A percentile compares a stretch with the other conserved stretches of the same genome.
Evolutionary conservation across 2,329 filamentous ascomycete genomes (phyloP).

Genomic region (Nigrospora sphaerica): DNA sequence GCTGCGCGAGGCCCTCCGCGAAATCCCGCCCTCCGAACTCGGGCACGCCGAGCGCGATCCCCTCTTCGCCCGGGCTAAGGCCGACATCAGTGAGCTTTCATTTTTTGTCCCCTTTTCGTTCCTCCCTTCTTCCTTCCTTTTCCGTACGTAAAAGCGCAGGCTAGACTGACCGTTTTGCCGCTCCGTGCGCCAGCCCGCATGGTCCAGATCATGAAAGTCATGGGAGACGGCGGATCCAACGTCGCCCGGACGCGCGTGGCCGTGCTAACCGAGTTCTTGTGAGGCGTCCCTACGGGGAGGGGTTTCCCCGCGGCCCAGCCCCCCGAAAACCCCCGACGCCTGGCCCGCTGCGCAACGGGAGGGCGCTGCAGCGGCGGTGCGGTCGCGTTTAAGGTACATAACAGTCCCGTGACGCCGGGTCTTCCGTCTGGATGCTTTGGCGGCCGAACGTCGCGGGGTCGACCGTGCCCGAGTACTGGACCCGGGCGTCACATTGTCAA

Average conservation of each 20-base stretch:
- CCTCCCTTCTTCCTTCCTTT: constrained; percentile 4
- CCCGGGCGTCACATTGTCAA: no score
- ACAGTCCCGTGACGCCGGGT: no score
- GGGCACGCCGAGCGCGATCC: constrained; percentile 40
- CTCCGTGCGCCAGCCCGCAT: constrained; percentile 40
- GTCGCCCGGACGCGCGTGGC: constrained; percentile 53
- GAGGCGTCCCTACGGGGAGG: background rate
- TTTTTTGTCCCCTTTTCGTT: background rate
- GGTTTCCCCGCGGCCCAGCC: no score
- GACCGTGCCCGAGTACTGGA: no score
- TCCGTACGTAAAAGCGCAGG: background rate
- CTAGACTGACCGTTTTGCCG: background rate
- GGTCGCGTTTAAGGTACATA: no score
- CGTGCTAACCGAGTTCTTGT: constrained; percentile 49
- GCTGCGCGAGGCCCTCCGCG: constrained; percentile 41
- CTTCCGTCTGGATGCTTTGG: no score
- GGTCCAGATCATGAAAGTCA: constrained; percentile 56
- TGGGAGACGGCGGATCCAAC: constrained; percentile 49
- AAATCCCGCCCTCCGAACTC: constrained; percentile 33
- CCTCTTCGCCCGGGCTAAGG: constrained; percentile 50
- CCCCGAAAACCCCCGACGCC: no score
- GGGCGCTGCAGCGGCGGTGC: no score
- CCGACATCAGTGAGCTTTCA: constrained; percentile 50
- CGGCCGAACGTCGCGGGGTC: no score
- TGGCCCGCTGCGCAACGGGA: no score